phyloP scores from a whole-genome alignment of 2,329 filamentous ascomycete genomes.

The Talaromyces sp. region DNA sequence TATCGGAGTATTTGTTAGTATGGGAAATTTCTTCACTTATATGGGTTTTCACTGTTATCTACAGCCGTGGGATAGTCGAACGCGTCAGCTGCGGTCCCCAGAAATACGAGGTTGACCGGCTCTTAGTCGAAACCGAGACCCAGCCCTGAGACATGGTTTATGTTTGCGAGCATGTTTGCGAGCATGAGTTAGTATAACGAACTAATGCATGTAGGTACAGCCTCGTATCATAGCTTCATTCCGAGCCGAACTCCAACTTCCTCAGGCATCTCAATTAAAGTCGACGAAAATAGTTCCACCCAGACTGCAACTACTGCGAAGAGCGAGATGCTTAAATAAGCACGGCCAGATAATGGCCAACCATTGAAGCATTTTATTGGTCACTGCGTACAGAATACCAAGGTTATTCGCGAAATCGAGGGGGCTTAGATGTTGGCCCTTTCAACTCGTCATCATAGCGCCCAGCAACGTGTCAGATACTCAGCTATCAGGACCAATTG shows the following conservation, averaged over 20 bases:
- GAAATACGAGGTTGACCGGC: too few species aligned
- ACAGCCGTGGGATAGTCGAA: too few species aligned
- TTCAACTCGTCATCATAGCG: neutral
- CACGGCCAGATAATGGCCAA: neutral
- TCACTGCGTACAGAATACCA: neutral
- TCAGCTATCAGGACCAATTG: neutral
- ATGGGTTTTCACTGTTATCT: too few species aligned
- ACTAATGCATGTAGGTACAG: neutral
- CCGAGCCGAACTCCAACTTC: neutral
- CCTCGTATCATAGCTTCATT: neutral
- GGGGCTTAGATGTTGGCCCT: conserved; percentile 4
- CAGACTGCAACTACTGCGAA: neutral
- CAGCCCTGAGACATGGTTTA: too few species aligned
- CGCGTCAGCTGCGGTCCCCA: too few species aligned
- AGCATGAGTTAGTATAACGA: neutral
- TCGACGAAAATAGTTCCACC: neutral
- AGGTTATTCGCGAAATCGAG: neutral
- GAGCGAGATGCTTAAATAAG: neutral
- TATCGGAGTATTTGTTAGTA: too few species aligned
- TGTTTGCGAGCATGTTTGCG: neutral
- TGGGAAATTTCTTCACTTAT: too few species aligned
- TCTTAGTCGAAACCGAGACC: too few species aligned
- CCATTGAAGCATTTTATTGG: neutral
- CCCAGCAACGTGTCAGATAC: neutral
- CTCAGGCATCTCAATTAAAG: conserved; percentile 7